Evolutionary conservation across 306 rosid genomes (phyloP).

Genomic region (Dalbergia cultrata): DNA sequence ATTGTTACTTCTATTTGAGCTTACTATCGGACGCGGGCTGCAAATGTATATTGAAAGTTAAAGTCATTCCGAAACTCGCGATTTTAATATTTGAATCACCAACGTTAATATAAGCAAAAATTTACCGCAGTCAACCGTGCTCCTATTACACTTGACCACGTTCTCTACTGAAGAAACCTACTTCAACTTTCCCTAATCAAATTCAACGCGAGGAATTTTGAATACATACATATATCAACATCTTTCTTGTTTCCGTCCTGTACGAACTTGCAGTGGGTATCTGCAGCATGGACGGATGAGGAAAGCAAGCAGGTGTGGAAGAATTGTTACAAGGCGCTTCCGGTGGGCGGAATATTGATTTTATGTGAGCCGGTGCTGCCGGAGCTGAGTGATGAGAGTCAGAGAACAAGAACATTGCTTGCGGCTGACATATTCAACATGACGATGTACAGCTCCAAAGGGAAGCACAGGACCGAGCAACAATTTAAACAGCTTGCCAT

Average conservation of each 20-base stretch:
- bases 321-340: slow-evolving; percentile 68
- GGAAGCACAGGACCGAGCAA: slow-evolving; percentile 73
- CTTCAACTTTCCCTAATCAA: background rate
- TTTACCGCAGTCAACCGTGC: no score
- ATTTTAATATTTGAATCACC: no score
- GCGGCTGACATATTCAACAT: slow-evolving; percentile 73
- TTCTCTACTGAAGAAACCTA: no score
- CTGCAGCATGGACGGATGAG: slow-evolving; percentile 69
- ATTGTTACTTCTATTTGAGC: no score
- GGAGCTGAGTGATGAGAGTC: slow-evolving; percentile 73
- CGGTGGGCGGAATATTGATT: slow-evolving; percentile 70
- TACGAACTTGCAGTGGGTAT: slow-evolving; percentile 60
- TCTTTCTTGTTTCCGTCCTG: no score
- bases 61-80: no score
- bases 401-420: slow-evolving; percentile 68
- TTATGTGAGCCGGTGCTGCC: slow-evolving; percentile 81
- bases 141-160: no score
- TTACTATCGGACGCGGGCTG: no score
- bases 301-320: slow-evolving; percentile 66
- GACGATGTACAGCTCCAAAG: slow-evolving; percentile 73
- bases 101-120: no score
- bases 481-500: slow-evolving; percentile 61
- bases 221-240: background rate
- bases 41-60: no score
- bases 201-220: no score